phyloP scores from a whole-genome alignment of 177 flowering plant genomes.

The Telopea speciosissima region DNA sequence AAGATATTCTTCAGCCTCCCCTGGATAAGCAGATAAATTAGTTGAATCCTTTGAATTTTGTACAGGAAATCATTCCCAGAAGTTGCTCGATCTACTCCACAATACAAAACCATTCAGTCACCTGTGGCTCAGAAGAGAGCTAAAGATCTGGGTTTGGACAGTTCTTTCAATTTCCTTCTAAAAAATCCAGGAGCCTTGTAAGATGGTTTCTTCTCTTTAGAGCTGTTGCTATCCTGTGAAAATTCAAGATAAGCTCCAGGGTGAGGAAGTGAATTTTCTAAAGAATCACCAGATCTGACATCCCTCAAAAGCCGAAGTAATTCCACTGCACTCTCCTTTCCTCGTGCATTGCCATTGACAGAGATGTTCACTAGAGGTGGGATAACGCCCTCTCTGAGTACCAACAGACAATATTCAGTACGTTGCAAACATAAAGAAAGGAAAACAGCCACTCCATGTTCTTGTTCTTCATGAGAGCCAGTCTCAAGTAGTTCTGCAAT shows the following conservation, averaged over 20 bases:
- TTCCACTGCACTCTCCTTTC: slow-evolving; percentile 34
- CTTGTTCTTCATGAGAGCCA: slow-evolving; percentile 56
- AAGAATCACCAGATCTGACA: slow-evolving; percentile 11
- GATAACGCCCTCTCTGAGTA: slow-evolving; percentile 40
- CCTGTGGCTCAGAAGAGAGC: slow-evolving; percentile 11
- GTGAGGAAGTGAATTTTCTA: slow-evolving; percentile 9
- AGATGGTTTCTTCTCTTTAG: slow-evolving; percentile 16
- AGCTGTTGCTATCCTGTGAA: slow-evolving; percentile 3
- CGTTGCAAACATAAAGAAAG: slow-evolving; percentile 60
- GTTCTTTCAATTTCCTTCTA: slow-evolving; percentile 17
- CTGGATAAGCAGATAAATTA: not conserved
- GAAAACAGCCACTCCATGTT: slow-evolving; percentile 56
- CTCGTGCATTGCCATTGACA: slow-evolving; percentile 48
- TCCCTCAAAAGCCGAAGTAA: slow-evolving; percentile 39
- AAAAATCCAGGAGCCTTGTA: slow-evolving; percentile 20
- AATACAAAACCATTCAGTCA: not conserved
- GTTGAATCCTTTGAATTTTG: not conserved
- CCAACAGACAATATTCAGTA: slow-evolving; percentile 38
- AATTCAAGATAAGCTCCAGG: slow-evolving; percentile 9
- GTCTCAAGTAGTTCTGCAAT: slow-evolving; percentile 54
- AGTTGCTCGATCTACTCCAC: not conserved
- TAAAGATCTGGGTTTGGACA: slow-evolving; percentile 15
- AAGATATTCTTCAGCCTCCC: not conserved
- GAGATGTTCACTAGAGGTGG: slow-evolving; percentile 41
- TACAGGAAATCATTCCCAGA: not conserved